A percentile compares a stretch with the other conserved stretches of the same genome.
Evolutionary conservation across 805 yeast genomes (phyloP).

Genomic region (Limtongia smithiae): DNA sequence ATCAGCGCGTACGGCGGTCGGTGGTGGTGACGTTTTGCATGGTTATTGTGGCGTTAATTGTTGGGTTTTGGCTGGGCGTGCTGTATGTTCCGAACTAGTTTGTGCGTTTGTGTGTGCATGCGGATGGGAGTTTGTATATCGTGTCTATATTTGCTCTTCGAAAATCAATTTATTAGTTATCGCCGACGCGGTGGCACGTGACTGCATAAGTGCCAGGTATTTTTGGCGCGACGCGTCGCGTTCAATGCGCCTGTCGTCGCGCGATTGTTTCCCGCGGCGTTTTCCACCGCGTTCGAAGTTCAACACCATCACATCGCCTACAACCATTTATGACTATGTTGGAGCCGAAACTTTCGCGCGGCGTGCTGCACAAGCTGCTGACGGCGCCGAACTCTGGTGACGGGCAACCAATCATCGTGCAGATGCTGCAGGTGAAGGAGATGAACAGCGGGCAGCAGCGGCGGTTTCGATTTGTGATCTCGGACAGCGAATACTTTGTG

Average conservation of each 20-base stretch:
- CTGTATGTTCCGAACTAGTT: constrained; percentile 17
- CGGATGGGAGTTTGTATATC: not conserved
- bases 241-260: too few relatives aligned
- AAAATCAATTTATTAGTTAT: too few relatives aligned
- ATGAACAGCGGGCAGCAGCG: constrained; percentile 21
- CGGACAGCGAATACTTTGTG: constrained; percentile 27
- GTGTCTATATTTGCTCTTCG: not conserved
- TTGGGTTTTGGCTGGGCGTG: constrained; percentile 26
- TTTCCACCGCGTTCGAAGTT: too few relatives aligned
- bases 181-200: too few relatives aligned
- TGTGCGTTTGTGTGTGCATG: too few relatives aligned
- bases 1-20: constrained; percentile 9
- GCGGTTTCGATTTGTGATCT: constrained; percentile 26
- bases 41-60: constrained; percentile 16
- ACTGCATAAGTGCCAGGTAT: too few relatives aligned
- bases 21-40: constrained; percentile 5
- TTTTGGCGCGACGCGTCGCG: too few relatives aligned
- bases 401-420: constrained; percentile 10
- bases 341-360: constrained; percentile 4
- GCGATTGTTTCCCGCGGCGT: too few relatives aligned
- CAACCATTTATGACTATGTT: too few relatives aligned
- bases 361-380: constrained; percentile 8
- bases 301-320: not conserved
- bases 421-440: constrained; percentile 25
- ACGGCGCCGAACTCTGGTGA: not conserved